Evolutionary conservation across 2,329 filamentous ascomycete genomes (phyloP), one percentile per base, ranked within the genome.

Genomic region (Fusarium equiseti): DNA sequence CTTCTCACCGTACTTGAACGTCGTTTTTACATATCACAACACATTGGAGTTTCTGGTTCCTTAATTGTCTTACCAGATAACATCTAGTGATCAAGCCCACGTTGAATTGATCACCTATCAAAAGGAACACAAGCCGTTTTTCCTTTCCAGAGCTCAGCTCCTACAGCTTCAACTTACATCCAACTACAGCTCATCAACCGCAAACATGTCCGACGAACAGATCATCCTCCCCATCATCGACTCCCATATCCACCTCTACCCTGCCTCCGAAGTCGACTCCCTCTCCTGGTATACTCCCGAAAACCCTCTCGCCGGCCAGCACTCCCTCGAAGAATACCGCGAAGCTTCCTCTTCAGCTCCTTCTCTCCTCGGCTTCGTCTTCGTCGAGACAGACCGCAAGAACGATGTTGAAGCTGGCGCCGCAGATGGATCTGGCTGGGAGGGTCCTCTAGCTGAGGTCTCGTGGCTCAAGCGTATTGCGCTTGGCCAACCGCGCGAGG

Each of bases 161-260:
- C 40, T 31, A 13, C 18, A 31, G n/a, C 13, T 35, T 20, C 29
- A 51, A 48, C n/a, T 16, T 50, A 18, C 22, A 32, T 40, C 32
- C 38, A 52, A 48, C 38, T 26, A 42, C 16, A 42, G 16, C 46
- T 35, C 32, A 15, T 18, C 38, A 56, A 49, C 69, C 58, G 59
- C 62, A 59, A 77, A 59, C 68, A 81, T 81, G 80, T 74, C 81
- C 61, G 77, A 83, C 63, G 71, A 79, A 24, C 77, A 79, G 72
- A 76, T 82, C 73, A 63, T 81, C 74, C 81, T 86, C 79, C 88
- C 85, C 75, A 90, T 97, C 77, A 89, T 98, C 80, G 95, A 98
- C 84, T 91, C 93, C 42, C 95, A 98, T 84, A 91, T 98, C 81
- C 95, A 98, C 83, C 89, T 98, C 76, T 97, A 90, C 84, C 92